Evolutionary conservation across 2,329 filamentous ascomycete species (phyloP), one percentile per base, ranked within the genome.

Genomic region (Colletotrichum ledebouriae): DNA sequence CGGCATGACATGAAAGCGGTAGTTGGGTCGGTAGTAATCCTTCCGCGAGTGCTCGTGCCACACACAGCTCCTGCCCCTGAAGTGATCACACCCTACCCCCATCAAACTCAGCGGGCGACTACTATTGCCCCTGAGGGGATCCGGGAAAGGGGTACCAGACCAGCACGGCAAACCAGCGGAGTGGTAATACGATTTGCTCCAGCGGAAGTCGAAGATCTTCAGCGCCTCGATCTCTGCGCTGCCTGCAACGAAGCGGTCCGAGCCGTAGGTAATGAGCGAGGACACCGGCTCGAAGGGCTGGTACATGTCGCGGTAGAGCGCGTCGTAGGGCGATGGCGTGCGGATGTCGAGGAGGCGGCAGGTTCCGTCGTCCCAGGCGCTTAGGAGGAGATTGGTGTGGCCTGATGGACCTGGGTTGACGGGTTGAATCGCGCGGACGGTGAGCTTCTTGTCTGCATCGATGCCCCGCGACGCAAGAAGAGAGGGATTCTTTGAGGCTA

Each of bases 141-240:
- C 47, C 37, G 78, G 81, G 67, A 73, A 78, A 0, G 85, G 84
- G 6, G 64, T 65, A 4, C 73, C 69, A 6, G 60, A 67, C 6
- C 80, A 78, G 72, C 86, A 88, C 0, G 84, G 78, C 11, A 87
- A 76, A 4, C 79, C 82, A 3, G 80, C 77, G 3, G 83, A 84
- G 75, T 87, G 82, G 62, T 82, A 76, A 70, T 88, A 88, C n/a
- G 63, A 53, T n/a, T 76, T 83, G 0, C 81, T 75, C 76, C 82
- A 84, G 11, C 86, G 84, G 62, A 86, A 85, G 77, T 88, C 86
- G 67, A 87, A 88, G 37, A 87, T 74, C 59, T 85, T 83, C 62
- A 88, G 69, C 10, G 79, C 77, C 0, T 81, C 76, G 4, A 78
- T 77, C 15, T 77, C 76, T 41, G 81, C 82, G 71, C 81, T 84